Conservation (phyloP, 768 basidiomycete genomes). For the Dioszegia hungarica region DNA sequence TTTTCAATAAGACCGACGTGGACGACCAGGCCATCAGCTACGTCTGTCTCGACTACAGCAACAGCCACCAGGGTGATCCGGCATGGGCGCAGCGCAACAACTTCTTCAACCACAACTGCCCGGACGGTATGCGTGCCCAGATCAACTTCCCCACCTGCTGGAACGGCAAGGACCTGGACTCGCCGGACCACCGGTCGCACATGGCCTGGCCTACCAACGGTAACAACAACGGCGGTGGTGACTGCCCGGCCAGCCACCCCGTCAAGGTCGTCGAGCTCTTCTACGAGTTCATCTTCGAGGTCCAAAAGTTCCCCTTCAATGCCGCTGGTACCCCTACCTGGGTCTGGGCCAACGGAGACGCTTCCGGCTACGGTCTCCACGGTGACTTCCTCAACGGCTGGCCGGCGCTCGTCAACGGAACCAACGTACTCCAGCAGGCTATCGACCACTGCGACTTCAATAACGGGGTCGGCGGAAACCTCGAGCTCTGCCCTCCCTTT, state of each 20-base stretch:
- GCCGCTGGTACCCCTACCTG: slow-evolving; percentile 20
- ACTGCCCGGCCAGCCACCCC: slow-evolving; percentile 45
- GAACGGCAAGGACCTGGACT: slow-evolving; percentile 49
- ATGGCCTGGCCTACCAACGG: slow-evolving; percentile 48
- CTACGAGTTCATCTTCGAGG: slow-evolving; percentile 49
- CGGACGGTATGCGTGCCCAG: slow-evolving; percentile 48
- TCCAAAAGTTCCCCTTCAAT: slow-evolving; percentile 48
- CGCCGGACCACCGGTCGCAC: slow-evolving; percentile 47
- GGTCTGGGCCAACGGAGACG: slow-evolving; percentile 24
- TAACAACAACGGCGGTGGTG: slow-evolving; percentile 35
- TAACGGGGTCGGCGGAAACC: slow-evolving; percentile 44
- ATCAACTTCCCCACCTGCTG: slow-evolving; percentile 50
- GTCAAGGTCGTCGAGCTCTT: slow-evolving; percentile 46
- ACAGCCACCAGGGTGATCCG: slow-evolving; percentile 20
- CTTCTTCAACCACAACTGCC: slow-evolving; percentile 50
- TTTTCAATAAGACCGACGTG: slow-evolving; percentile 37
- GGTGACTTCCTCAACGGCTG: slow-evolving; percentile 49
- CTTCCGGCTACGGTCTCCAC: slow-evolving; percentile 45
- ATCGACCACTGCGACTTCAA: slow-evolving; percentile 41
- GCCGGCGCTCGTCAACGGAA: slow-evolving; percentile 41
- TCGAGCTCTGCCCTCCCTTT: slow-evolving; percentile 44
- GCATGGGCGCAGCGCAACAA: slow-evolving; percentile 46
- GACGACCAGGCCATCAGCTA: slow-evolving; percentile 46
- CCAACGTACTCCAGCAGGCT: slow-evolving; percentile 47
- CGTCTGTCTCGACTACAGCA: slow-evolving; percentile 46